Evolutionary conservation across 192 early-diverging fungal genomes (phyloP), one percentile per base, ranked within the genome.

Genomic region (Lunasporangiospora selenospora): DNA sequence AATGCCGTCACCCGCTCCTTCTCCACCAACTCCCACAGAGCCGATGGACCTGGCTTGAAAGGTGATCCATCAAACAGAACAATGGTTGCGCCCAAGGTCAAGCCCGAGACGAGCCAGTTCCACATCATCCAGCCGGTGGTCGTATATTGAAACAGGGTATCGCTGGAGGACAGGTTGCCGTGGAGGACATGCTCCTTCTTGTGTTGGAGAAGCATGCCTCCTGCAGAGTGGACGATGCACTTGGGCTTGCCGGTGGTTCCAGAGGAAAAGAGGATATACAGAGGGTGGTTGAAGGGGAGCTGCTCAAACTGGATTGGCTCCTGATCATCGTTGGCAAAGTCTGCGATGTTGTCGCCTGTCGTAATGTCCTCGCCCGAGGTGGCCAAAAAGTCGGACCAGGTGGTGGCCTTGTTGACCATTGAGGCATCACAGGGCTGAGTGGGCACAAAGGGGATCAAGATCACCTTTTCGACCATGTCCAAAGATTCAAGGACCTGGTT

Each of bases 121-220:
- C 95, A 99, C 97, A 99, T 99, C 97, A 99, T 99, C 93, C 93
- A 95, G 4, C 93, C 93, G 4, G 91, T 95, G 1, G 92, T 93
- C 1, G 91, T 92, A 63, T 93, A 94, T 66, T 98, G 95, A 65
- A 99, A 91, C 55, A 92, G 78, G 2, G 93, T 86, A 69, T 97
- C 95, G n/a, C 83, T 70, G 6, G 81, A 59, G 0, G 67, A 79
- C 54, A 98, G 66, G 51, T 90, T 83, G 23, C 92, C 93, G 42
- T 97, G 92, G 42, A 98, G 87, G 21, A 90, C 78, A 75, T 96
- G 95, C 58, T 99, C 97, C 77, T 97, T 99, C 60, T 91, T 85
- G 53, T 95, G 91, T 75, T 99, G 95, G 47, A 99, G 80, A 6
- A 99, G 70, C 54, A 93, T 77, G 26, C 97, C 97, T 51, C 93